Percentiles rank a stretch among this genome's conserved stretches.
Conservation (phyloP, 2,329 filamentous ascomycete genomes). For the Phyllosticta citriasiana region DNA sequence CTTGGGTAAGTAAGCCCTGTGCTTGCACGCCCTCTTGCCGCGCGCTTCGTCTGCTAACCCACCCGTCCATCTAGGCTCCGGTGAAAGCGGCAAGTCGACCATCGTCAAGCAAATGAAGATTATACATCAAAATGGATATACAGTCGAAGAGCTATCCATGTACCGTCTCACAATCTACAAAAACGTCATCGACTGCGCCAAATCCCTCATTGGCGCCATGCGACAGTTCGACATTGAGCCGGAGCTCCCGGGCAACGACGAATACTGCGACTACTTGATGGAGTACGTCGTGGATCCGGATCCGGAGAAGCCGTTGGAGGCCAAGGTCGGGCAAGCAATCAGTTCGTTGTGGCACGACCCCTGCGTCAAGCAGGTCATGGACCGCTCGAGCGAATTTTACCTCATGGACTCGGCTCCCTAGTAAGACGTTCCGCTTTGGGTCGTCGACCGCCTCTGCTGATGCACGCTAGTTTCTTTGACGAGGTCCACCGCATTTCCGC, state of each 20-base stretch:
- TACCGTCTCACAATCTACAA: slow-evolving; percentile 97
- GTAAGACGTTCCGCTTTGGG: slow-evolving; percentile 44
- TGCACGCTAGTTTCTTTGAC: slow-evolving; percentile 72
- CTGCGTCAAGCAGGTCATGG: slow-evolving; percentile 70
- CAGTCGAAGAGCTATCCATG: slow-evolving; percentile 81
- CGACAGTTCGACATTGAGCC: slow-evolving; percentile 82
- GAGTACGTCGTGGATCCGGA: slow-evolving; percentile 87
- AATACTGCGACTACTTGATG: slow-evolving; percentile 68
- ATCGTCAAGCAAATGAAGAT: slow-evolving; percentile 99
- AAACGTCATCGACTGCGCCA: slow-evolving; percentile 93
- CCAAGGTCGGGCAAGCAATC: slow-evolving; percentile 71
- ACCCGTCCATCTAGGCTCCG: slow-evolving; percentile 57
- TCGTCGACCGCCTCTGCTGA: slow-evolving; percentile 15
- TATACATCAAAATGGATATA: slow-evolving; percentile 96
- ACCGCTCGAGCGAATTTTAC: slow-evolving; percentile 96
- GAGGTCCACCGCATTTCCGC: slow-evolving; percentile 77
- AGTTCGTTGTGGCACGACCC: slow-evolving; percentile 85
- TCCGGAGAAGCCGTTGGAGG: slow-evolving; percentile 73
- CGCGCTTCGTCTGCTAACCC: slow-evolving; percentile 19
- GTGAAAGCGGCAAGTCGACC: slow-evolving; percentile 97
- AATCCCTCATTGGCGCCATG: slow-evolving; percentile 84
- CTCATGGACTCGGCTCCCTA: slow-evolving; percentile 99
- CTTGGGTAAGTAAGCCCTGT: slow-evolving; percentile 63
- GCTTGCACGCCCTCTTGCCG: slow-evolving; percentile 10
- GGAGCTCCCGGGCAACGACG: slow-evolving; percentile 58